phyloP scores from a whole-genome alignment of 2,329 filamentous ascomycete genomes.

The Lachnellula hyalina region DNA sequence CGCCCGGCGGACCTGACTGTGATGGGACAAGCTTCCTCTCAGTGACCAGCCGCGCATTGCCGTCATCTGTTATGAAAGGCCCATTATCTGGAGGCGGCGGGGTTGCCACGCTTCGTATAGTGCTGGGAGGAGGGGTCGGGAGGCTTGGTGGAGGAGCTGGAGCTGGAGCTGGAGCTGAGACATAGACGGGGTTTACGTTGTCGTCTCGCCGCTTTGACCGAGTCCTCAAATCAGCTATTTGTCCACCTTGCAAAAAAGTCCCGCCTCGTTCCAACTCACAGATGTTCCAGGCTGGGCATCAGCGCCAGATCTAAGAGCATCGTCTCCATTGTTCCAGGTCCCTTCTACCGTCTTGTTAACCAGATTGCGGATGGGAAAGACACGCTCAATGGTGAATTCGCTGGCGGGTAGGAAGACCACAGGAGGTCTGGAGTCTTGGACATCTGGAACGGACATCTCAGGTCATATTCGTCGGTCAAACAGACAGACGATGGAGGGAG shows the following conservation, averaged over 20 bases:
- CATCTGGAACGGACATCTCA: conserved; percentile 6
- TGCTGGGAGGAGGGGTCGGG: conserved; percentile 10
- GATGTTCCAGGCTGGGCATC: background rate
- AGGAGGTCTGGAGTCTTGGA: conserved; percentile 6
- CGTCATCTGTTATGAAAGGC: background rate
- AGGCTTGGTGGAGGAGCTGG: conserved; percentile 12
- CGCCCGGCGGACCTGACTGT: conserved; percentile 13
- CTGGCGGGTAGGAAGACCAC: conserved; percentile 14
- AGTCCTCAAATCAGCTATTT: background rate
- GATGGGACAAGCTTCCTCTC: conserved; percentile 16
- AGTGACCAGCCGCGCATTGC: conserved; percentile 1
- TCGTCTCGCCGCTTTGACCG: background rate
- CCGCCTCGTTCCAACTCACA: background rate
- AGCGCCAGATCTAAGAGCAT: background rate
- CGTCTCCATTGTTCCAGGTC: background rate
- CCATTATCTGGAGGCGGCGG: background rate
- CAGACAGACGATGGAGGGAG: background rate
- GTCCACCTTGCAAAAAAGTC: background rate
- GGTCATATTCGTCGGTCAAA: background rate
- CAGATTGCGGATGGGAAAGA: conserved; percentile 25
- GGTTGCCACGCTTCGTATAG: conserved; percentile 11
- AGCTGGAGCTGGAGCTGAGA: background rate
- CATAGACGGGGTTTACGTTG: background rate
- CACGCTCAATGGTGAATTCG: conserved; percentile 18
- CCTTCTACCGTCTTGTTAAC: background rate